A percentile compares a stretch with the other conserved stretches of the same genome.
Evolutionary conservation across 1,284 basidiomycete genomes (phyloP).

Genomic region (Microbotryum intermedium): DNA sequence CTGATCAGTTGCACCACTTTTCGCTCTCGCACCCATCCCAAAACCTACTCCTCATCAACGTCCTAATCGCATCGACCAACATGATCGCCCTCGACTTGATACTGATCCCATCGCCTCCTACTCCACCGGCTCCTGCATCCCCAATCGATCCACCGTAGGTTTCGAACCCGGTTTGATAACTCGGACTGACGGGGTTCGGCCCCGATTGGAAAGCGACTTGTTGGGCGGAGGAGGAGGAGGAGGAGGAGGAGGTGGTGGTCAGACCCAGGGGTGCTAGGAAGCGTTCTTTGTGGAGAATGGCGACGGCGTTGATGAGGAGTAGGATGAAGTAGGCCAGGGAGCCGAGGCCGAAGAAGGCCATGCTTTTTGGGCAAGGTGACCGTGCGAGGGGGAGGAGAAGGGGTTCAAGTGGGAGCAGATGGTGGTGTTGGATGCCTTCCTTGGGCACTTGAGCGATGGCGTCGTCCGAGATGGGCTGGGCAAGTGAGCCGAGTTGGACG

Average conservation of each 20-base stretch:
- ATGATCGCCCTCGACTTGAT: conserved; percentile 21
- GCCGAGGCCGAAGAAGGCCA: conserved; percentile 3
- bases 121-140: neutral
- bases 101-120: neutral
- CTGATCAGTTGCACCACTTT: neutral
- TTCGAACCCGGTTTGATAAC: conserved; percentile 7
- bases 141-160: conserved; percentile 5
- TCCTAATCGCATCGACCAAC: conserved; percentile 26
- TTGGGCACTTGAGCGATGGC: too few relatives aligned
- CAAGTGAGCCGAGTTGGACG: too few relatives aligned
- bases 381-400: too few relatives aligned
- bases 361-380: too few relatives aligned
- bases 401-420: too few relatives aligned
- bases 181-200: neutral
- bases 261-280: conserved; percentile 28
- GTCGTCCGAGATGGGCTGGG: too few relatives aligned
- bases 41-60: conserved; percentile 28
- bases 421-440: too few relatives aligned
- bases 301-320: conserved; percentile 28
- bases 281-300: conserved; percentile 27
- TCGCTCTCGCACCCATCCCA: too few relatives aligned
- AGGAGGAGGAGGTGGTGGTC: conserved; percentile 1
- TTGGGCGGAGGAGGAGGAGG: neutral
- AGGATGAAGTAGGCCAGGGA: conserved; percentile 26
- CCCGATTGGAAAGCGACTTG: neutral